Base-by-base conservation (phyloP, 139 green algal genomes). In the Picochlorum sp. region DNA sequence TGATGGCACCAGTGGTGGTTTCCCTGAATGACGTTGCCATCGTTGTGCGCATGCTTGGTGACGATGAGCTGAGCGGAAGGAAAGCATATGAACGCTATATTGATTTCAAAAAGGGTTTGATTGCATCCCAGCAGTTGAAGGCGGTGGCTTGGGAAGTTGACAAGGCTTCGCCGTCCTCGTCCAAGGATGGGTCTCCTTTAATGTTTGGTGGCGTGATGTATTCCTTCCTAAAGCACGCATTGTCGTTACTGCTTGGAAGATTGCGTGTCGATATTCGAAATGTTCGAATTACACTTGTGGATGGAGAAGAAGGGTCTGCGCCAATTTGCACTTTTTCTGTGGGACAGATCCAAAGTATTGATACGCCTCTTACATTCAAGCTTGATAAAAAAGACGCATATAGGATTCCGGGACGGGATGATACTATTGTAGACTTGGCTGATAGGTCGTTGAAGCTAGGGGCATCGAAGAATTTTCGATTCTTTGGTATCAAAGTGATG, bases 121-220 rank as follows among this genome's bases (percentile, higher is more conserved):
- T 91, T 28, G 84, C 85, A n/a, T 85, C 82, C 11, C 75, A 80
- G 15, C 83, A 92, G 78, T 74, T 88, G 16, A 68, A 76, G 10
- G 37, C 5, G 23, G 28, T 66, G 13, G 49, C 60, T 3, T 37
- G 26, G 2, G 52, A 44, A 45, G 51, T 38, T 18, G 11, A 21
- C 16, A 54, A 21, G 16, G 11, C 16, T 8, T 20, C 18, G 11
- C 16, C 18, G 16, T 4, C 24, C 26, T 15, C 24, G 49, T 52
- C 15, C 30, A 26, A 11, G 18, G 55, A 65, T 28, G 47, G 55
- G 23, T 65, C 49, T 51, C 57, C 45, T 54, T 57, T 28, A 45
- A 41, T 41, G 34, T 49, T 47, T n/a, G 30, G 41, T 18, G 68
- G 68, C 28, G 37, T 72, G 68, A 38, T 78, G 4, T 81, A 68